Evolutionary conservation across 2,329 filamentous ascomycete genomes (phyloP).

Genomic region (Madurella fahalii): DNA sequence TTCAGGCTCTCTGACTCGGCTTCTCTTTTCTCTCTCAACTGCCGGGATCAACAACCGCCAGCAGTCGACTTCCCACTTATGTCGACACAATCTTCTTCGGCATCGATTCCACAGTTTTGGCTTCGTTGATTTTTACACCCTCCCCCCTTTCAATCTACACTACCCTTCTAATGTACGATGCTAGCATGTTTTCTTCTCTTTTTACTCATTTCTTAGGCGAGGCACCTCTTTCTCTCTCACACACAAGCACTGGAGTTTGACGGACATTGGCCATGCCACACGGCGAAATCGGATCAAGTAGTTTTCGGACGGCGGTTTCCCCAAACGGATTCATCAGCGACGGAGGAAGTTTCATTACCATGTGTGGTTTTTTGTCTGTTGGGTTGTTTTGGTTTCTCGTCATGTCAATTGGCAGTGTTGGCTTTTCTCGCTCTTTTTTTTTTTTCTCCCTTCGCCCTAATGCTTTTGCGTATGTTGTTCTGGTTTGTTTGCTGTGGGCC

Average conservation of each 20-base stretch:
- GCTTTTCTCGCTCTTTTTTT: neutral
- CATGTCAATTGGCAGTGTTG: neutral
- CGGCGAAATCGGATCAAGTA: slow-evolving; percentile 9
- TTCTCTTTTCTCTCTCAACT: neutral
- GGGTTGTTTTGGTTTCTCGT: neutral
- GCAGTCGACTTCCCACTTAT: too few species aligned
- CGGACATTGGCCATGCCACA: slow-evolving; percentile 14
- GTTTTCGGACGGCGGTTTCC: neutral
- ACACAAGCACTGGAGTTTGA: slow-evolving; percentile 10
- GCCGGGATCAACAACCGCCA: neutral
- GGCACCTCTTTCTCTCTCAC: neutral
- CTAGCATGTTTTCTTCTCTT: slow-evolving; percentile 2
- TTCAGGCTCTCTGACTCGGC: neutral
- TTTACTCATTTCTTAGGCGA: neutral
- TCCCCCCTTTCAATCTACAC: neutral
- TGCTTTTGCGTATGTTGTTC: neutral
- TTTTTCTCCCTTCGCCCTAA: neutral
- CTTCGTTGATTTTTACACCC: neutral
- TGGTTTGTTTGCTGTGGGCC: neutral
- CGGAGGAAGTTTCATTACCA: neutral
- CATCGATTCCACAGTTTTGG: neutral
- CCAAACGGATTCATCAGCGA: neutral
- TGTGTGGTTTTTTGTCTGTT: neutral
- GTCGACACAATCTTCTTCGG: too few species aligned
- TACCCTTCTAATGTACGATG: slow-evolving; percentile 14